Conservation (phyloP, 495 filamentous ascomycete genomes). For the Hyphodiscus hymeniophilus region DNA sequence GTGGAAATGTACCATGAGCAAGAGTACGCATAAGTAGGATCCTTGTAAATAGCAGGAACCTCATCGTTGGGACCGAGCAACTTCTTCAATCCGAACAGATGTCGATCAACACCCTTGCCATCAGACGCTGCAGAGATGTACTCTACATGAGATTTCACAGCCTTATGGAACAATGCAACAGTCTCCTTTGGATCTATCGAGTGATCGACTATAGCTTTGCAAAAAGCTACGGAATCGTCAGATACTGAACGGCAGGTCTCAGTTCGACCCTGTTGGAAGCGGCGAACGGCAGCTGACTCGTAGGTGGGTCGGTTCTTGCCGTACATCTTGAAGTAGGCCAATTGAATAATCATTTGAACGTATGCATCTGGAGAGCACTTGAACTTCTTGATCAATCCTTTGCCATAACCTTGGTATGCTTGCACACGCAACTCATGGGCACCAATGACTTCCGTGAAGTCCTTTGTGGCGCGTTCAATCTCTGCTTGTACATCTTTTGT, state of each 20-base stretch:
- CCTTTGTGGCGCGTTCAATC: constrained; percentile 64
- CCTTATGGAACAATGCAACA: constrained; percentile 69
- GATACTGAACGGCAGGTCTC: constrained; percentile 92
- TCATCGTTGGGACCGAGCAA: constrained; percentile 74
- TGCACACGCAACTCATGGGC: constrained; percentile 90
- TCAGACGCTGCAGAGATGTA: constrained; percentile 86
- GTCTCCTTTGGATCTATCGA: constrained; percentile 50
- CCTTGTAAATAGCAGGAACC: constrained; percentile 73
- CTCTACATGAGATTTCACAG: constrained; percentile 72
- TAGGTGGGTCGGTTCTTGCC: constrained; percentile 97
- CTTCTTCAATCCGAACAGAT: constrained; percentile 96
- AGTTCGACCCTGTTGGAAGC: constrained; percentile 93
- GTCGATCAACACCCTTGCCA: constrained; percentile 89
- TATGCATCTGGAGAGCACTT: constrained; percentile 97
- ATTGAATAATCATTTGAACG: constrained; percentile 97
- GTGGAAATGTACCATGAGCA: constrained; percentile 83
- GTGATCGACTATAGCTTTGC: constrained; percentile 71
- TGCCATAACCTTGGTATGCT: constrained; percentile 94
- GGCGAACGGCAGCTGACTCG: constrained; percentile 89
- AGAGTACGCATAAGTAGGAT: constrained; percentile 79
- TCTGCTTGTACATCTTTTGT: constrained; percentile 61
- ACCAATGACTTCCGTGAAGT: constrained; percentile 73
- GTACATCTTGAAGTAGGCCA: constrained; percentile 99
- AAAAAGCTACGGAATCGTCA: constrained; percentile 88
- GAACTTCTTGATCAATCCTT: constrained; percentile 99